These are phyloP conservation scores for Capsicum baccatum DNA, from an alignment of 257 asterid species.

Conservation along the genomic window DNA sequence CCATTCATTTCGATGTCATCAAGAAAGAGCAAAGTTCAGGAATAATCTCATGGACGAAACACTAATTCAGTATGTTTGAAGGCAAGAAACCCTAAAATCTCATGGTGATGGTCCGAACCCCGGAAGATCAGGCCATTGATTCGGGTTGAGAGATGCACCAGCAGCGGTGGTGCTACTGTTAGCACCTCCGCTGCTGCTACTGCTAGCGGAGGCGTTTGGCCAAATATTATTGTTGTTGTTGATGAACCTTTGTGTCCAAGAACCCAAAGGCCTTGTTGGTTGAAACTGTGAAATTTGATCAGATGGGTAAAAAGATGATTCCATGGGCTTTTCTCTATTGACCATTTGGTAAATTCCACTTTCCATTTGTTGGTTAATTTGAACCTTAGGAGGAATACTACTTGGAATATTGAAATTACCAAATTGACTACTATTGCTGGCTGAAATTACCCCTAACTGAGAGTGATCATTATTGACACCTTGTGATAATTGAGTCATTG, in stretches of 20 bases:
- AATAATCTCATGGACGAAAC: background rate
- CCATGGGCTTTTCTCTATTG: constrained; percentile 25
- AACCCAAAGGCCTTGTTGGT: constrained; percentile 39
- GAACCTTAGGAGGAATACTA: constrained; percentile 27
- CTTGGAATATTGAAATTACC: constrained; percentile 28
- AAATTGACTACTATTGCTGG: background rate
- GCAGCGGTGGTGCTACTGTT: background rate
- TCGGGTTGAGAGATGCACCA: constrained; percentile 48
- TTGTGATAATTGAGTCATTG: constrained; percentile 29
- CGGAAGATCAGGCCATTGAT: constrained; percentile 46
- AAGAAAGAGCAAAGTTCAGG: background rate
- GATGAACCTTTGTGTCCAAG: constrained; percentile 54
- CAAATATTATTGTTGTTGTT: constrained; percentile 34
- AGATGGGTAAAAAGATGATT: constrained; percentile 31
- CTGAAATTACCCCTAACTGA: background rate
- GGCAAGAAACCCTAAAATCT: background rate
- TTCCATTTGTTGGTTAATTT: constrained; percentile 12
- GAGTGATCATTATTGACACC: constrained; percentile 29
- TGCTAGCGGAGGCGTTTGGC: constrained; percentile 30
- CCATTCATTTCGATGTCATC: background rate
- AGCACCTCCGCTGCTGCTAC: background rate
- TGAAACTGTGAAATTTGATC: constrained; percentile 34
- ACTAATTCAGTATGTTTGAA: background rate
- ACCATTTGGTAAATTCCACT: constrained; percentile 20
- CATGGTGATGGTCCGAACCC: constrained; percentile 48